These are phyloP conservation scores for Scutellaria baicalensis DNA, from an alignment of 257 asterid genomes.

Conservation along the genomic window DNA sequence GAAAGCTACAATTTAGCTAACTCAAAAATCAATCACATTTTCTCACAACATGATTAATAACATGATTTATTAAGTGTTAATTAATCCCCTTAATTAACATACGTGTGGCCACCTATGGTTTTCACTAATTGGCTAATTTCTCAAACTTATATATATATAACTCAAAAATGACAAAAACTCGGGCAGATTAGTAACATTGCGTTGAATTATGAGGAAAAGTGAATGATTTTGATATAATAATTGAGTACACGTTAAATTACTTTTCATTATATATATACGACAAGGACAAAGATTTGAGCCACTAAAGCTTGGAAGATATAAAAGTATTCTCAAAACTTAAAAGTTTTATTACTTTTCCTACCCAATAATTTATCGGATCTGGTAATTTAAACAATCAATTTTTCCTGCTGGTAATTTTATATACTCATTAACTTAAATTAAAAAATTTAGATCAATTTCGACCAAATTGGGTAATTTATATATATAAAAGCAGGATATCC, in stretches of 20 bases:
- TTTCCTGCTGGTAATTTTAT: too few species aligned
- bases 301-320: background rate
- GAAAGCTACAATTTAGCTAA: constrained; percentile 21
- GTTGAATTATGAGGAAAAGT: constrained; percentile 5
- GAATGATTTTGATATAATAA: background rate
- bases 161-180: background rate
- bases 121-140: background rate
- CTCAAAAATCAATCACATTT: background rate
- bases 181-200: background rate
- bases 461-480: too few species aligned
- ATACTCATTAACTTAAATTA: too few species aligned
- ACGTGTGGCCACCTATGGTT: constrained; percentile 23
- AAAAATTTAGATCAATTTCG: too few species aligned
- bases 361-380: too few species aligned
- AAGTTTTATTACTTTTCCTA: too few species aligned
- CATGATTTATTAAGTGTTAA: background rate
- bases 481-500: too few species aligned
- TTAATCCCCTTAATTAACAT: background rate
- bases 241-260: background rate
- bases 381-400: too few species aligned
- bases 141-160: background rate
- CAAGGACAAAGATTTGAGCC: background rate
- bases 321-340: too few species aligned
- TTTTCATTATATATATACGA: background rate
- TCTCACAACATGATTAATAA: background rate